Base-by-base conservation (phyloP, 169 alveolate species). In the Babesia ovata region DNA sequence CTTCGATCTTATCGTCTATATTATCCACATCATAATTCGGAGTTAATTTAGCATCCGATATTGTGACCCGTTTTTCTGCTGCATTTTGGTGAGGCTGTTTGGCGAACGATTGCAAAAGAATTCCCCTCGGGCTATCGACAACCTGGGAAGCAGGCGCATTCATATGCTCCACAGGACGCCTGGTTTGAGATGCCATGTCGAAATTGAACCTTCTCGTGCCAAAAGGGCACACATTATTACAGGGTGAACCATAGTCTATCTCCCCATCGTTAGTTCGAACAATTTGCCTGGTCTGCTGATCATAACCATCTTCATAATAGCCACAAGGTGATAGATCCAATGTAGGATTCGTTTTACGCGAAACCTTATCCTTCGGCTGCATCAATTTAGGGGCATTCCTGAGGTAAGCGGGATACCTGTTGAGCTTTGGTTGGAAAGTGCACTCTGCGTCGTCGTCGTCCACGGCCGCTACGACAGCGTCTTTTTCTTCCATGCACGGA, bases 381-480 rank as follows among this genome's bases (percentile, higher is more conserved):
- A 58, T 57, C 65, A 42, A 21, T 19, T 53, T 28, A 8, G 76
- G 76, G 11, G 76, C 66, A 0, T 29, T 24, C 42, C 19, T 16
- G 1, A 67, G 76, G 26, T 67, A 67, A 8, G 17, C 24, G 13
- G 76, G 76, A 53, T 67, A 67, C 45, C 36, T 50, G 76, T 52
- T 52, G 4, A 67, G 29, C 56, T 50, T 67, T 1, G 76, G 76
- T 24, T 67, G 48, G 65, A 67, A 67, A 56, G 65, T 54, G 65
- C 76, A 67, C 42, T 67, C 66, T 19, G 53, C 57, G 1, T 50
- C 76, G 50, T 67, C 76, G 39, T 50, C 58, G 22, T 48, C 74
- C 46, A 0, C 62, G 13, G 53, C 56, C 19, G 42, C 45, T 4
- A 4, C 45, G 0, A 13, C 6, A 2, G 73, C 44, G 14, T 24